Evolutionary conservation across 164 flowering plant species (phyloP), one percentile per base, ranked within the genome.

Genomic region (Magnolia sinica): DNA sequence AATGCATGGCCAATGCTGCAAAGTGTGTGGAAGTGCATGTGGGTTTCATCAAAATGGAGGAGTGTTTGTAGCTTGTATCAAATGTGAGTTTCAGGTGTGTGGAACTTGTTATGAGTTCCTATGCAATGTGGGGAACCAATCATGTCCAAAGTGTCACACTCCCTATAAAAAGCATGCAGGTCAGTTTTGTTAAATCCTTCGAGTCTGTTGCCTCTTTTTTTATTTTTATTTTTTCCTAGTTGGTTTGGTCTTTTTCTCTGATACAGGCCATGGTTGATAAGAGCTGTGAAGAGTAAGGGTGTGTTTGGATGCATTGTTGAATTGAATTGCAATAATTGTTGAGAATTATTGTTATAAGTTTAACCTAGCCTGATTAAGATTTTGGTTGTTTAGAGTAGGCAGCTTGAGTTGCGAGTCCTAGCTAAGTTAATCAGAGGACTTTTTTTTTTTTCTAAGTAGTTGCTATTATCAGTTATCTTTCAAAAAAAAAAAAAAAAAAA

Each of bases 41-140:
- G 64, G 74, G 27, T 55, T 20, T 72, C 45, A 73, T 55, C 13
- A 72, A 73, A 37, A 73, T 55, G 74, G 65, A 20, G 64, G 31
- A 55, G n/a, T 29, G 49, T 73, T 55, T 52, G 45, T 58, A 27
- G 29, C 74, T 58, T 73, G 65, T 8, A 14, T n/a, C 52, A 13
- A 59, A 13, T 55, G 65, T 52, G 72, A 10, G 27, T 58, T 73
- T 29, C 74, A 19, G 19, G n/a, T 55, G 8, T 73, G 45, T 22
- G n/a, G 45, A 22, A 27, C 49, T 55, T n/a, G 74, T 55, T 72
- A 23, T 72, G 31, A 72, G 64, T 72, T 50, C 37, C 6, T 49
- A 10, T 3, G 27, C 23, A 71, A 71, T 24, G 23, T n/a, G 24
- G 50, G 58, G 20, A 72, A 51, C 37, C 24, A 24, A 72, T 72